These are phyloP conservation scores for Eucalyptus sp. DNA, from an alignment of 345 rosid species.

Conservation along the genomic window DNA sequence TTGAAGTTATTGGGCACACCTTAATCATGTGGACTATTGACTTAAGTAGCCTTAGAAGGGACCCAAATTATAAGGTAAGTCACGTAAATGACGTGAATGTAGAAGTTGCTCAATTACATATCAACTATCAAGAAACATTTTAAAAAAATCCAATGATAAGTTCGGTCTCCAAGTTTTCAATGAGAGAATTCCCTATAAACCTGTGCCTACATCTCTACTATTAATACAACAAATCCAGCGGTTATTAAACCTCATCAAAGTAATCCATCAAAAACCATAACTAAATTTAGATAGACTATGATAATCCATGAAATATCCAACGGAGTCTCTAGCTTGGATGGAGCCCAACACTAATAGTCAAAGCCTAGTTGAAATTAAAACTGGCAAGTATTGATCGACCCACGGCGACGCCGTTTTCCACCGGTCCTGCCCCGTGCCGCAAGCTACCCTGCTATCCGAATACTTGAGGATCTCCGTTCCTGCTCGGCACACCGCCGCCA, in stretches of 20 bases:
- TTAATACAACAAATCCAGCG: not conserved
- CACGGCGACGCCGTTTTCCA: too few relatives aligned
- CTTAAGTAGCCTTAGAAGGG: not conserved
- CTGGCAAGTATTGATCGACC: too few relatives aligned
- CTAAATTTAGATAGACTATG: not conserved
- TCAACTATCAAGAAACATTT: not conserved
- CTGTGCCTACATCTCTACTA: not conserved
- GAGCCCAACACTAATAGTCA: too few relatives aligned
- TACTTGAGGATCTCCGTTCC: too few relatives aligned
- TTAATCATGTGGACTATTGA: fast-evolving
- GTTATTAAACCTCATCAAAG: not conserved
- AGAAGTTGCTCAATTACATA: not conserved
- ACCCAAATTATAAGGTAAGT: not conserved
- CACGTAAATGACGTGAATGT: not conserved
- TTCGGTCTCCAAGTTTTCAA: fast-evolving
- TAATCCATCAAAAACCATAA: not conserved
- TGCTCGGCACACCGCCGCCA: too few relatives aligned
- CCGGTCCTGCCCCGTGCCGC: too few relatives aligned
- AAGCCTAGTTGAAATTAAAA: too few relatives aligned
- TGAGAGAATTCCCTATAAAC: not conserved
- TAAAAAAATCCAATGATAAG: not conserved
- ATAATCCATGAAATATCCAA: not conserved
- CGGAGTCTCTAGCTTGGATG: too few relatives aligned
- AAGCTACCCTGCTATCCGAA: too few relatives aligned
- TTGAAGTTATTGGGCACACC: not conserved